Base-by-base conservation (phyloP, 148 eudicot species). In the Diospyros lotus region DNA sequence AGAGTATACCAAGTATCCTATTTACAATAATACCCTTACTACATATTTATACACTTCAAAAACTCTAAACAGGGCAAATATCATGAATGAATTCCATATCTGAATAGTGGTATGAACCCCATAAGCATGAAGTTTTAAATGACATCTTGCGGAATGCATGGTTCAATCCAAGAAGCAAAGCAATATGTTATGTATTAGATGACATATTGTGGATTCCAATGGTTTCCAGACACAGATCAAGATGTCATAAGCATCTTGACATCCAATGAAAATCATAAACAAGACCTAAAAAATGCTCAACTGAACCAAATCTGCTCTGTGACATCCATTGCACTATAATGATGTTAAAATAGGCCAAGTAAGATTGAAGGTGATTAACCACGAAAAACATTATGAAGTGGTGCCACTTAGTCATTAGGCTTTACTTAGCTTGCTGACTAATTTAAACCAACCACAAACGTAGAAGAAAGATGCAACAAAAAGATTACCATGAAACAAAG, bases 401-500 rank as follows among this genome's bases (percentile, higher is more conserved):
- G 54, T 63, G 50, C 5, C 56, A 48, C 39, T n/a, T 66, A 28
- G 9, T 18, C 50, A 63, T 43, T 52, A 41, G 6, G 56, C 59
- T 46, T 53, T n/a, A 74, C 28, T 28, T 28, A 28, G 28, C 28
- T 28, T 28, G 28, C 28, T 2, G 48, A 39, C 40, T 40, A 74
- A 9, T 45, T 51, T 55, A 54, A 54, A 41, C 67, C 52, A 45
- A 45, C 15, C 39, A 72, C 18, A 10, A 14, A 46, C 4, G 6
- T 18, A 14, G 55, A 50, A 54, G 76, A 66, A 17, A 69, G 48
- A 42, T 15, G 40, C 14, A 39, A 6, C 13, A 54, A 50, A 38
- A 69, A 69, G 52, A 59, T 75, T 88, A 93, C 97, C 94, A 77
- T 88, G 92, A 77, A 71, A 74, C 61, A 68, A 60, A 69, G 90